Base-by-base conservation (phyloP, 2,329 filamentous ascomycete species). In the Chalaropsis ovoidea region DNA sequence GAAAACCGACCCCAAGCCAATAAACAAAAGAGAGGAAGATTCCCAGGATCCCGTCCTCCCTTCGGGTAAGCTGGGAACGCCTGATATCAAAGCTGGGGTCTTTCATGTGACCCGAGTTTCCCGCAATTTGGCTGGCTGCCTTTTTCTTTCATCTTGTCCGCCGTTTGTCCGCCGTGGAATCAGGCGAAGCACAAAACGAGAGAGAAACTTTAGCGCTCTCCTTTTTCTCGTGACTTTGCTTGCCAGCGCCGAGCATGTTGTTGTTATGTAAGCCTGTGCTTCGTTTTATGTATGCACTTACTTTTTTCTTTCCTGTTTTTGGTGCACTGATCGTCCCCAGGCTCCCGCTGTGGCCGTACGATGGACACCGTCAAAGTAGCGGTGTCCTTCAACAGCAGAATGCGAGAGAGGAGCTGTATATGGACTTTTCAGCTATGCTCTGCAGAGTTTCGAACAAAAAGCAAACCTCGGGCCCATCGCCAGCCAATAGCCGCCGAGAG, bases 21-120 rank as follows among this genome's bases (percentile, higher is more conserved):
- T 13, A 52, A 13, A 19, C 24, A 5, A 24, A 52, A 24, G 17
- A 2, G 13, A 52, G 3, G 2, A 24, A 52, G 17, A 27, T 52
- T 24, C n/a, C 19, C 6, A 52, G 22, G 47, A 52, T 52, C 10
- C 8, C 47, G 47, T 24, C 19, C 47, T 10, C 47, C 19, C 19
- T 15, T 52, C 47, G 10, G 47, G 47, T 52, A 10, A 52, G 4
- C 22, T 52, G 47, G 22, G 24, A 52, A 52, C 13, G 24, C 8
- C 35, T 10, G 8, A 13, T 10, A 15, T 24, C 19, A 13, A 52
- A 52, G 17, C 10, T 19, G 47, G 3, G 11, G 47, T 52, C 24
- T 52, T 6, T 15, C 47, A 52, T 52, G 47, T 52, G 47, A 52
- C 24, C 47, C 47, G 47, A 52, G 47, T 52, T 24, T 52, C 22